Conservation (phyloP, 345 rosid species). For the Psidium guajava region DNA sequence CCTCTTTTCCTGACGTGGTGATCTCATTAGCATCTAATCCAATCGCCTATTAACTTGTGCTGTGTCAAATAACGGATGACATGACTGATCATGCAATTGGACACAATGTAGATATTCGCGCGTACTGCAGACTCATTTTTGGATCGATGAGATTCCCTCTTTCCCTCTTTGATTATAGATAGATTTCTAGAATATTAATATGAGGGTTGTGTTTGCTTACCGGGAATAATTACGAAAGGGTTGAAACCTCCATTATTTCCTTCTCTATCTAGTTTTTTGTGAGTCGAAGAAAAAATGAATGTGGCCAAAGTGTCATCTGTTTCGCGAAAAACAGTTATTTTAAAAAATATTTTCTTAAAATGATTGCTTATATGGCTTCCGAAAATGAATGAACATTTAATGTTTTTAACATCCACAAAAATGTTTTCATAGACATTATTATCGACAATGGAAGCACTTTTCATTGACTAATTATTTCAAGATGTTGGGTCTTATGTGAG, state of each 20-base stretch:
- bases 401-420: too few relatives aligned
- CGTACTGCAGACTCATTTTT: neutral
- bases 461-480: too few relatives aligned
- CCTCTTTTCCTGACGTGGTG: constrained; percentile 5
- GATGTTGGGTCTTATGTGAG: too few relatives aligned
- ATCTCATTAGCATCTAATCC: neutral
- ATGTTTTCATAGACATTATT: too few relatives aligned
- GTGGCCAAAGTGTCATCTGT: neutral
- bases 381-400: too few relatives aligned
- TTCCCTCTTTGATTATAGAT: neutral
- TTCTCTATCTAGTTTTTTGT: neutral
- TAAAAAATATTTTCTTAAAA: too few relatives aligned
- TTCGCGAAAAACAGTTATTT: too few relatives aligned
- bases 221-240: neutral
- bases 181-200: neutral
- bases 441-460: too few relatives aligned
- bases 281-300: neutral
- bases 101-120: neutral
- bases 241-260: neutral
- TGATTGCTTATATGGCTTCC: too few relatives aligned
- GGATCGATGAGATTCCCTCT: neutral
- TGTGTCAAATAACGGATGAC: neutral
- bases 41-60: neutral
- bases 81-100: neutral
- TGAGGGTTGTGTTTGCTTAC: neutral